Evolutionary conservation across 352 stramenopile genomes (phyloP), one percentile per base, ranked within the genome.

Genomic region (Phytopythium vexans): DNA sequence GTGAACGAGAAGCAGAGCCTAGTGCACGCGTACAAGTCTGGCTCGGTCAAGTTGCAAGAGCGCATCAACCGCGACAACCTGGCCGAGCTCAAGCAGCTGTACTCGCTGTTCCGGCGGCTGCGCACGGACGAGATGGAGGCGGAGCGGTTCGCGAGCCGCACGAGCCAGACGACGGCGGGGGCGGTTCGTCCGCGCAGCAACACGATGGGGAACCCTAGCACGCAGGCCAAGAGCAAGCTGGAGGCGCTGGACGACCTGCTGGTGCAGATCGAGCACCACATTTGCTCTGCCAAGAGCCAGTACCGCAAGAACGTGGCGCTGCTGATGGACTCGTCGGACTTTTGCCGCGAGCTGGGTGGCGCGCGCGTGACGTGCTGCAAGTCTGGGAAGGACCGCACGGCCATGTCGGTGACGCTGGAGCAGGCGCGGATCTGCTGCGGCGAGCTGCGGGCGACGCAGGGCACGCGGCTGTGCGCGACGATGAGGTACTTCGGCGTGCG

Each of bases 341-440:
- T 94, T 55, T 94, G 84, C 44, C 68, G 84, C 45, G 70, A 76
- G 43, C 65, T 99, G 6, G 89, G 92, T n/a, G 94, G 87, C 34
- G 92, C 90, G 0, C 88, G 89, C 36, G 76, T 96, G n/a, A 97
- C 97, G 12, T 98, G 97, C 75, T 99, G 96, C 70, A 99, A 99
- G 69, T 97, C 80, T 59, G 95, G 95, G 12, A 99, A 99, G 65
- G 95, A 99, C 70, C 87, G 96, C 46, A 99, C 96, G 32, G 95
- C 93, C 16, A 99, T 99, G 96, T 97, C 96, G 42, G 86, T 98
- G 31, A 98, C 95, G 32, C 83, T 98, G 36, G 97, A 98, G 65
- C 87, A 98, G 52, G 73, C 77, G 14, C 73, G 82, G 32, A 65
- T 92, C 27, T 74, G 79, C 46, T 82, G 66, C 16, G 67, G 66